Base-by-base conservation (phyloP, 2,329 filamentous ascomycete species). In the Polychaeton citri region DNA sequence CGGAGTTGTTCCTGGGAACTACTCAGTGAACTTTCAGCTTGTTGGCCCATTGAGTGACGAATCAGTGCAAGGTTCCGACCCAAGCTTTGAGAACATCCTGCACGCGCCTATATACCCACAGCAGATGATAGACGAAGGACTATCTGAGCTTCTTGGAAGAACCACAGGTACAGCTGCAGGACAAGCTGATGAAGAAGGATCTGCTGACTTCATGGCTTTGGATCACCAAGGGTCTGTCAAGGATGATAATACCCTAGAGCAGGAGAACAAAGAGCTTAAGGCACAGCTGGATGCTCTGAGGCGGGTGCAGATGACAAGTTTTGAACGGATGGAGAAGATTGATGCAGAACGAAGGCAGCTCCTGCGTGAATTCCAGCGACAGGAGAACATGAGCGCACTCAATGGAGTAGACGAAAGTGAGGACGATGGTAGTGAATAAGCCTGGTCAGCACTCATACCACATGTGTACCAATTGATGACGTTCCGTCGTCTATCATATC, bases 11-110 rank as follows among this genome's bases (percentile, higher is more conserved):
- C 65, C 65, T 41, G 66, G 72, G 26, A 71, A 69, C 43, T 85
- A 87, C 52, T 70, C 69, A 3, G 67, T 84, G 41, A 77, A 69
- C 12, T 64, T 75, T 9, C 78, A 83, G 53, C 62, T 86, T n/a
- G 64, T 57, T 6, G 48, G 45, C 36, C 52, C 43, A 36, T 13
- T 6, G 32, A 10, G 10, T 21, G 10, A 31, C 16, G 4, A 16
- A 19, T 35, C 28, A 24, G 30, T 37, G 6, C 40, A 39, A 28
- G 49, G 47, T 35, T 48, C 43, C 10, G 41, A 38, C 1, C 45
- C 47, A 3, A 34, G 37, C 4, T 66, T 68, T 40, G 46, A 61
- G 30, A 47, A 55, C 32, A 60, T 63, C 10, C 53, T 69, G 19
- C 54, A 53, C 19, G 62, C 64, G 32, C 52, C 62, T 57, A 51